Conservation (phyloP, 2,329 filamentous ascomycete genomes). For the Volutella citrinella region DNA sequence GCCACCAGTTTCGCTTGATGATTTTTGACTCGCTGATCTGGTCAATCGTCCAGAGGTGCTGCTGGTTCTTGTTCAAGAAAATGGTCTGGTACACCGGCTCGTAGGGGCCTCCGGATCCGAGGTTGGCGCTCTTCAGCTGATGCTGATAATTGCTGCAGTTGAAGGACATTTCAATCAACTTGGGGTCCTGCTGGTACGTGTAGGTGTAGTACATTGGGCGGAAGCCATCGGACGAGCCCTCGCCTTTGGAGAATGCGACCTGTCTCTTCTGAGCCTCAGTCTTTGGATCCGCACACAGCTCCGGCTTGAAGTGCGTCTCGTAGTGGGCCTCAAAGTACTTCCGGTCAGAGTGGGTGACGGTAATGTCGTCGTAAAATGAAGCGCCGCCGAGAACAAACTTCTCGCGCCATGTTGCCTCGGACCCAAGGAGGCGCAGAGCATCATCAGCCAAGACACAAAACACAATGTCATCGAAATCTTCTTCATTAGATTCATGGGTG, state of each 20-base stretch:
- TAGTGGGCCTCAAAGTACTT: slow-evolving; percentile 67
- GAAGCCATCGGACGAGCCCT: slow-evolving; percentile 52
- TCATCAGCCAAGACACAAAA: slow-evolving; percentile 65
- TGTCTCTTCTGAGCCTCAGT: slow-evolving; percentile 36
- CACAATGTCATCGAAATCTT: slow-evolving; percentile 64
- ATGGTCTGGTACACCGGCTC: slow-evolving; percentile 70
- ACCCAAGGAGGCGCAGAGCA: slow-evolving; percentile 57
- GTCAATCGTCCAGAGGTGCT: slow-evolving; percentile 55
- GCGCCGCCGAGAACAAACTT: slow-evolving; percentile 67
- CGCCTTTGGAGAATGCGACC: slow-evolving; percentile 39
- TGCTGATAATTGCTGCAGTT: slow-evolving; percentile 75
- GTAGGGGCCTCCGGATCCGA: slow-evolving; percentile 27
- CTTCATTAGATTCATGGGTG: slow-evolving; percentile 44
- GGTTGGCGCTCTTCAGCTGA: slow-evolving; percentile 54
- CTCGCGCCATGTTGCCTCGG: slow-evolving; percentile 58
- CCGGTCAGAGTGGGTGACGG: slow-evolving; percentile 64
- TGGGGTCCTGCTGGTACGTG: slow-evolving; percentile 52
- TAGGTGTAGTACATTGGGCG: slow-evolving; percentile 66
- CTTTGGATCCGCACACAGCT: slow-evolving; percentile 49
- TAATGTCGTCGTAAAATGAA: slow-evolving; percentile 68
- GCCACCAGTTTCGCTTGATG: slow-evolving; percentile 65
- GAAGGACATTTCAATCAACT: slow-evolving; percentile 67
- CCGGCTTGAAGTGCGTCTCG: slow-evolving; percentile 55
- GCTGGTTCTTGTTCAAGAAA: slow-evolving; percentile 57
- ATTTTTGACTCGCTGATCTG: slow-evolving; percentile 59